phyloP scores from a whole-genome alignment of 2,329 filamentous ascomycete genomes.

The Colletotrichum lupini region DNA sequence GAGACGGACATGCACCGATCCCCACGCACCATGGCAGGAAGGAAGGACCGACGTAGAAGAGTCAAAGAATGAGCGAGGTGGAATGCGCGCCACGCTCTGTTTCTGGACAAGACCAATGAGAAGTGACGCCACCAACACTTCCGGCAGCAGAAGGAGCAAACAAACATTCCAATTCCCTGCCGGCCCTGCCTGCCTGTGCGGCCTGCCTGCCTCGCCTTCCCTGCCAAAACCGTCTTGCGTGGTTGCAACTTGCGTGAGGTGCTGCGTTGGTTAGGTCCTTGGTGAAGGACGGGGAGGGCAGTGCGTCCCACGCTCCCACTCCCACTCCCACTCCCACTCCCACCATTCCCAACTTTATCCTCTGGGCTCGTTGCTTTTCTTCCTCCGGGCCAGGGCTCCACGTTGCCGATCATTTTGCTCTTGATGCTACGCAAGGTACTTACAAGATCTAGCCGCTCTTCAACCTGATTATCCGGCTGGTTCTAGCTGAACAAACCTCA shows the following conservation, averaged over 20 bases:
- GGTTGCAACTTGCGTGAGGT: not conserved
- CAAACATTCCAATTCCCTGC: conserved; percentile 24
- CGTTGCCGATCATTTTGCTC: not conserved
- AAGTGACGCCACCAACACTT: conserved; percentile 30
- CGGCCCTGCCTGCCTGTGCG: no score
- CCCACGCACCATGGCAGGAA: not conserved
- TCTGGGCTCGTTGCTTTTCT: not conserved
- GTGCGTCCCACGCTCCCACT: not conserved
- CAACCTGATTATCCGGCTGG: not conserved
- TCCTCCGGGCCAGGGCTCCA: not conserved
- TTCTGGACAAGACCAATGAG: conserved; percentile 31
- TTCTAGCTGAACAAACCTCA: not conserved
- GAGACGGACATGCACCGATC: not conserved
- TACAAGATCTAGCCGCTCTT: not conserved
- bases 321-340: no score
- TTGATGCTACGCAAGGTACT: not conserved
- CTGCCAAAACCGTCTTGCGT: not conserved
- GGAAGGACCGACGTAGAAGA: not conserved
- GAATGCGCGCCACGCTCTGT: conserved; percentile 24
- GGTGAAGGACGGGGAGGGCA: not conserved
- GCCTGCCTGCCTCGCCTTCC: not conserved
- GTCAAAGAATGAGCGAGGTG: conserved; percentile 1
- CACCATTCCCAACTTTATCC: not conserved
- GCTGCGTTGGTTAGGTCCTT: not conserved
- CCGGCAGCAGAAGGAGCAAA: conserved; percentile 34